These are phyloP conservation scores for Amylocystis lapponica DNA, from an alignment of 768 basidiomycete species.

Conservation along the genomic window DNA sequence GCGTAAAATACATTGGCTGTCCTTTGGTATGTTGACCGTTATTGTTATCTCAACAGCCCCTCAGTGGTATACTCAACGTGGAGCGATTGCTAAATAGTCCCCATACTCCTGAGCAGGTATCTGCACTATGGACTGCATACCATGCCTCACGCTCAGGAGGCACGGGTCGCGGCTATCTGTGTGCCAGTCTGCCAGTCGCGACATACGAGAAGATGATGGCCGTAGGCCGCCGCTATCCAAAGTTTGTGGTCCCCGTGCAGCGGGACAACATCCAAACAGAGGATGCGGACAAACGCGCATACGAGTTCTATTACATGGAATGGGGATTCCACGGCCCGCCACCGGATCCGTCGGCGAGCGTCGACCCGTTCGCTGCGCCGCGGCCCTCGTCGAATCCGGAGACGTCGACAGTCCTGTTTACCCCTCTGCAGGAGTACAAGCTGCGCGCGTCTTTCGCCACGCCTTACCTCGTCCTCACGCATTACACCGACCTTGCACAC, in stretches of 20 bases:
- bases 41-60: too few relatives aligned
- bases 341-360: constrained; percentile 41
- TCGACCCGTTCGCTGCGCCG: constrained; percentile 40
- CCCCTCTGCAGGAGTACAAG: constrained; percentile 93
- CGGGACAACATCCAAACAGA: constrained; percentile 33
- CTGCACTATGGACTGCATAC: constrained; percentile 84
- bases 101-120: constrained; percentile 69
- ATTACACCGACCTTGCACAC: constrained; percentile 82
- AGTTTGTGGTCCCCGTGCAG: constrained; percentile 80
- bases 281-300: constrained; percentile 35
- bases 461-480: constrained; percentile 84
- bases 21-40: background rate
- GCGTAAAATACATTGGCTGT: background rate
- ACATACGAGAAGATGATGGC: constrained; percentile 67
- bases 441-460: constrained; percentile 77
- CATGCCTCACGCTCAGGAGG: constrained; percentile 77
- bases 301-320: constrained; percentile 83
- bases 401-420: constrained; percentile 80
- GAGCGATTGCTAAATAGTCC: constrained; percentile 58
- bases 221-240: constrained; percentile 59
- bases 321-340: constrained; percentile 84
- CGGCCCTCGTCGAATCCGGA: constrained; percentile 37
- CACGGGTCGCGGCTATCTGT: constrained; percentile 80
- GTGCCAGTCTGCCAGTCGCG: constrained; percentile 70
- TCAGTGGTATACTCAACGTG: constrained; percentile 77